These are phyloP conservation scores for Noccaea caerulescens DNA, from an alignment of 345 rosid species.

Conservation along the genomic window DNA sequence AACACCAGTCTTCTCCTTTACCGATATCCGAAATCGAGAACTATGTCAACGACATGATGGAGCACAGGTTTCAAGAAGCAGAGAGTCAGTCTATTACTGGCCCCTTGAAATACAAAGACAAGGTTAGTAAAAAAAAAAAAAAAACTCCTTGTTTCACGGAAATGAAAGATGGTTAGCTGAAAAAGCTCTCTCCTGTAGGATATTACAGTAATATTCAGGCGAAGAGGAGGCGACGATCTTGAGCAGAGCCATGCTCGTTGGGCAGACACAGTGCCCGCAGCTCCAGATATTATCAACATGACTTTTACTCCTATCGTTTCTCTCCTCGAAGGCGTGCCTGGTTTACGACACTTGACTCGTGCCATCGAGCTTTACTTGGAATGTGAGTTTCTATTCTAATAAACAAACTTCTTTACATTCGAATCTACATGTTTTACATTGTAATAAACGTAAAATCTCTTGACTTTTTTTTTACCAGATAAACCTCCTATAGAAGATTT, in stretches of 20 bases:
- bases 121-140: slow-evolving; percentile 54
- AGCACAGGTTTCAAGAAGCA: slow-evolving; percentile 71
- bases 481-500: slow-evolving; percentile 97
- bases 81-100: slow-evolving; percentile 63
- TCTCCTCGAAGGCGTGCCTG: slow-evolving; percentile 89
- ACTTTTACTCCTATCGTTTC: slow-evolving; percentile 83
- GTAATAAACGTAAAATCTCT: slow-evolving; percentile 1
- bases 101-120: slow-evolving; percentile 88
- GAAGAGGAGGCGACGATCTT: slow-evolving; percentile 99
- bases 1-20: slow-evolving; percentile 87
- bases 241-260: slow-evolving; percentile 94
- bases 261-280: slow-evolving; percentile 73
- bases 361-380: slow-evolving; percentile 89
- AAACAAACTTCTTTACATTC: not conserved
- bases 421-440: not conserved
- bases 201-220: slow-evolving; percentile 92
- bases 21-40: slow-evolving; percentile 67
- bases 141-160: too few species aligned
- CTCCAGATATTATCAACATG: slow-evolving; percentile 97
- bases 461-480: slow-evolving; percentile 50
- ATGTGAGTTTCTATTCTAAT: slow-evolving; percentile 60
- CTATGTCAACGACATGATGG: slow-evolving; percentile 75
- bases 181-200: slow-evolving; percentile 73
- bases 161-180: slow-evolving; percentile 27
- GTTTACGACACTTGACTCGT: slow-evolving; percentile 78